Evolutionary conservation across 331 rosid genomes (phyloP), one percentile per base, ranked within the genome.

Genomic region (Rosa hybrid): DNA sequence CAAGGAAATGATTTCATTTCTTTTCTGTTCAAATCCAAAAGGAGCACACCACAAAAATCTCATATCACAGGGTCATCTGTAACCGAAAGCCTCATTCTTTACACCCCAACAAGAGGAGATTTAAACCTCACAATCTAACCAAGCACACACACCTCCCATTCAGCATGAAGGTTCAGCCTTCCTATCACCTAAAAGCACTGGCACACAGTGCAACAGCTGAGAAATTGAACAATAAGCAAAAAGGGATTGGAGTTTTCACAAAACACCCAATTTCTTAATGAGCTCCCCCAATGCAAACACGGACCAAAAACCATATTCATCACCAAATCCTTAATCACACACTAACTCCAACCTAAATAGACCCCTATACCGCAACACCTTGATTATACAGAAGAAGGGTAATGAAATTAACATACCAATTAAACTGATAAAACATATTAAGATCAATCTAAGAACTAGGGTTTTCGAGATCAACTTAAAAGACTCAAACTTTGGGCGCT

Each of bases 391-490:
- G 3, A 39, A 74, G 6, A 54, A 20, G 68, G 51, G 34, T 12
- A 10, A n/a, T 18, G 20, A 44, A 46, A 63, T 60, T 39, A 71
- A 48, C 72, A 20, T 62, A 76, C 49, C 1, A 12, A 76, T 18
- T 13, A 76, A 23, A 60, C 67, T 11, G 10, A 12, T n/a, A 13
- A n/a, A 10, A 2, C 69, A 7, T 27, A 64, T 30, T 0, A 23
- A 5, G 11, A 50, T n/a, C 70, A 8, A 71, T 27, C 51, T 30
- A 13, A 67, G 73, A 84, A 68, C 56, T 84, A 88, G 85, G 91
- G 91, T 86, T 88, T 80, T 44, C 76, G 21, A 75, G 60, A 73
- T 63, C 73, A 81, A 34, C 30, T 49, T 1, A 73, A 27, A 25
- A 50, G 20, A 56, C 70, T 23, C 23, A 16, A 39, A 25, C 18